Conservation (phyloP, 768 basidiomycete genomes). For the Paxillus ammoniavirescens region DNA sequence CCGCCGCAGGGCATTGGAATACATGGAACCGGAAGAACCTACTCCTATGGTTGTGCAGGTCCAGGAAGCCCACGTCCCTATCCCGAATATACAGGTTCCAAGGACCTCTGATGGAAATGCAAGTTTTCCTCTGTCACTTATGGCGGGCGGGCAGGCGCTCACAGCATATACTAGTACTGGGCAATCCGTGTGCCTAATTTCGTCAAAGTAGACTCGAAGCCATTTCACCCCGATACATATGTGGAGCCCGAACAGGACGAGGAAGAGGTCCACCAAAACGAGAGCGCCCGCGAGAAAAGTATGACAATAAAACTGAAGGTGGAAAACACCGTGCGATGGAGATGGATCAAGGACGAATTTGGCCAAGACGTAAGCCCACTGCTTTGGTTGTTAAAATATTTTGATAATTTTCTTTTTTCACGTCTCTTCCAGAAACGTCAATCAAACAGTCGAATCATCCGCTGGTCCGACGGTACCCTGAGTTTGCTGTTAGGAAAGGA, state of each 20-base stretch:
- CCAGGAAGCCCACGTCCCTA: conserved; percentile 66
- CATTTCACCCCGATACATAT: conserved; percentile 87
- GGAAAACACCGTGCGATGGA: conserved; percentile 94
- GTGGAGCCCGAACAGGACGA: conserved; percentile 79
- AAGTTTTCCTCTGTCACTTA: conserved; percentile 26
- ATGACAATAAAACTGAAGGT: conserved; percentile 86
- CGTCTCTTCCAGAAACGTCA: conserved; percentile 58
- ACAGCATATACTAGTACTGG: conserved; percentile 57
- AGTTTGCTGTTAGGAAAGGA: conserved; percentile 93
- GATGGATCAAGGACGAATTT: conserved; percentile 78
- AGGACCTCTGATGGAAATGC: conserved; percentile 81
- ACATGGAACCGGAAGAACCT: conserved; percentile 74
- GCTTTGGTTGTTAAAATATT: not conserved
- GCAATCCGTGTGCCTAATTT: conserved; percentile 93
- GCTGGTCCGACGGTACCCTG: conserved; percentile 94
- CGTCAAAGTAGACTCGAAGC: conserved; percentile 84
- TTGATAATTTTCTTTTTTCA: conserved; percentile 5
- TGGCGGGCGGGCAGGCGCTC: conserved; percentile 4
- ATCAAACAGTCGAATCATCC: conserved; percentile 87
- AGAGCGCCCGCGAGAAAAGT: conserved; percentile 70
- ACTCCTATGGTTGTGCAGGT: conserved; percentile 53
- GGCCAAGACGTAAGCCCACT: conserved; percentile 70
- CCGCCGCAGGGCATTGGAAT: conserved; percentile 69
- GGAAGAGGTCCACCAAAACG: conserved; percentile 54
- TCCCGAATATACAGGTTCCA: conserved; percentile 87